Percentiles rank a stretch among this genome's conserved stretches.
Conservation (phyloP, 768 basidiomycete species). For the Boletus tylopilopsis region DNA sequence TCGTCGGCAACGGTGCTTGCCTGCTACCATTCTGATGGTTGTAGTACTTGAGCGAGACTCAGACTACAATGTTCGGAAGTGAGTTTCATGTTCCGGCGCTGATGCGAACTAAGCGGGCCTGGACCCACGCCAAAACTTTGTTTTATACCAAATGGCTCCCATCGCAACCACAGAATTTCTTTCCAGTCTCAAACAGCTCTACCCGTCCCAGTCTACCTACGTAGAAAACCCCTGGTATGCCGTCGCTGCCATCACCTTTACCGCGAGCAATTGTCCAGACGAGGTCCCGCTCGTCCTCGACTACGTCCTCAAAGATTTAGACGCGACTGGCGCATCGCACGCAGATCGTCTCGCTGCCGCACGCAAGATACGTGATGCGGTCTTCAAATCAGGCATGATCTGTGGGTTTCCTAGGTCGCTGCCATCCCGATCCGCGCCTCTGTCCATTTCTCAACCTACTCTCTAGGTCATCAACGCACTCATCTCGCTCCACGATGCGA, state of each 20-base stretch:
- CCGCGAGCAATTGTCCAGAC: slow-evolving; percentile 56
- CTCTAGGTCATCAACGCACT: slow-evolving; percentile 52
- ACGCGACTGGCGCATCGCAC: slow-evolving; percentile 24
- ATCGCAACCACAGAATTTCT: slow-evolving; percentile 44
- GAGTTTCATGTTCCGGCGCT: too few relatives aligned
- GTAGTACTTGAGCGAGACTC: too few relatives aligned
- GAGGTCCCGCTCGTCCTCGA: slow-evolving; percentile 54
- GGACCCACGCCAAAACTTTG: too few relatives aligned
- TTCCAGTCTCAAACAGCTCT: slow-evolving; percentile 40
- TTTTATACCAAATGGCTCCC: too few relatives aligned
- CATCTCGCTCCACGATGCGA: slow-evolving; percentile 45
- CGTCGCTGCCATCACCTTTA: slow-evolving; percentile 53
- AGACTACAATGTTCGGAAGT: too few relatives aligned
- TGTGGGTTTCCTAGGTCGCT: slow-evolving; percentile 55
- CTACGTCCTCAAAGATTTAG: slow-evolving; percentile 44
- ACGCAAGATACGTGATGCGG: slow-evolving; percentile 54
- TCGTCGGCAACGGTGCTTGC: slow-evolving; percentile 1
- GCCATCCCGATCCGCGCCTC: too few relatives aligned
- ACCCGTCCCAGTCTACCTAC: slow-evolving; percentile 32
- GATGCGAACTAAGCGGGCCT: too few relatives aligned
- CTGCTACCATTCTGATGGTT: slow-evolving; percentile 23
- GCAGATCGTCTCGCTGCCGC: slow-evolving; percentile 42
- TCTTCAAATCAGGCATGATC: slow-evolving; percentile 59
- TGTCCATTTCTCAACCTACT: background rate
- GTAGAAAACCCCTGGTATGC: slow-evolving; percentile 56